Base-by-base conservation (phyloP, 2,329 filamentous ascomycete genomes). In the Fusarium sp. region DNA sequence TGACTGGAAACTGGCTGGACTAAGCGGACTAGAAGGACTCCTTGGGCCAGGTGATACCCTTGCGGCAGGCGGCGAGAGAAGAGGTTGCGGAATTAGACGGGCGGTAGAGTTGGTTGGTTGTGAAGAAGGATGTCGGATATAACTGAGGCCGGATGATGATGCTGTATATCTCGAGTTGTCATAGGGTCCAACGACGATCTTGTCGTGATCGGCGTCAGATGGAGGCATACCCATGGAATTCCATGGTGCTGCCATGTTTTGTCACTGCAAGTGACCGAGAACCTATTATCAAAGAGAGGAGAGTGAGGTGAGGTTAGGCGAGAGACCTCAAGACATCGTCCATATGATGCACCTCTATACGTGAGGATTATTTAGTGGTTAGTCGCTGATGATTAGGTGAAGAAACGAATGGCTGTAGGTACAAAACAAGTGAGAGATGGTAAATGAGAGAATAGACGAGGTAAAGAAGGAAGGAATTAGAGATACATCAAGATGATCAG, bases 1-100 rank as follows among this genome's bases (percentile, higher is more conserved):
- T 26, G 64, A 62, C 17, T 63, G 64, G 26, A 72, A 69, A 32
- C 60, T 67, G 42, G 49, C 35, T 37, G 71, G 60, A 42, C 73
- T 73, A 30, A 44, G 64, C 17, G 74, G 70, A n/a, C 68, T 73
- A 23, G 66, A 58, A 20, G 66, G 60, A 20, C 70, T 67, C 15
- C 63, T 44, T 10, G 61, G 62, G 3, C 71, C 70, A 32, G 73
- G 64, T 9, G 69, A 70, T 44, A 53, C 48, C 13, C 62, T 67
- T 55, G 67, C 58, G 42, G 53, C 42, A 20, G 74, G 75, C n/a
- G 75, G 75, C 15, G 74, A 75, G 35, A 76, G 71, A 18, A 76
- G 66, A 18, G 73, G 73, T 6, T 60, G 63, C 10, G 69, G 55
- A 49, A 70, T 27, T n/a, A 71, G 40, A 20, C 64, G 60, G 7